Evolutionary conservation across 1,139 yeast genomes (phyloP).

Genomic region (Geotrichum armillariae): DNA sequence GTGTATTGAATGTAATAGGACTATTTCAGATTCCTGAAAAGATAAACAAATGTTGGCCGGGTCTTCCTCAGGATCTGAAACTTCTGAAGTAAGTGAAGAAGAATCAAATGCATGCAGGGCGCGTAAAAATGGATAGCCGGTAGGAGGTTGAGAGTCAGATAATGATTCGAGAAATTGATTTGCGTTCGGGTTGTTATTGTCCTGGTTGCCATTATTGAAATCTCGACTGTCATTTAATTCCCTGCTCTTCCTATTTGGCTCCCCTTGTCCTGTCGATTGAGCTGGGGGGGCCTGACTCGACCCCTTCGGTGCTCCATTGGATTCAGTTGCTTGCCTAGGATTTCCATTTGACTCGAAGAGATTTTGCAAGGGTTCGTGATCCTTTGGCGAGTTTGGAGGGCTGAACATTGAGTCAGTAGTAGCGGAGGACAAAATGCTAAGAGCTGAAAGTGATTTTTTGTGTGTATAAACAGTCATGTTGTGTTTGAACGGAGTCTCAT

Average conservation of each 20-base stretch:
- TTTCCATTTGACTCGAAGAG: not conserved
- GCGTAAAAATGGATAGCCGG: conserved; percentile 38
- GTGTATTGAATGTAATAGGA: conserved; percentile 85
- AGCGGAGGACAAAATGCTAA: not conserved
- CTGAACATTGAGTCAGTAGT: not conserved
- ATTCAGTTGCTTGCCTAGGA: not conserved
- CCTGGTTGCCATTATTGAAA: not conserved
- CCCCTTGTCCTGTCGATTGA: not conserved
- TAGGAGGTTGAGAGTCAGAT: conserved; percentile 5
- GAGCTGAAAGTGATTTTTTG: not conserved
- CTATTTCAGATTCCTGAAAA: conserved; percentile 76
- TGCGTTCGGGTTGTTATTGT: conserved; percentile 8
- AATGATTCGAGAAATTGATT: conserved; percentile 8
- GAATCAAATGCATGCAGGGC: conserved; percentile 85
- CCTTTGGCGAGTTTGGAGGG: not conserved
- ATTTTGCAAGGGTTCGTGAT: not conserved
- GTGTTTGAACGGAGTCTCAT: conserved; percentile 1
- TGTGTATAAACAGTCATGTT: not conserved
- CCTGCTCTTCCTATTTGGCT: not conserved
- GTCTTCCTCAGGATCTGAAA: conserved; percentile 43
- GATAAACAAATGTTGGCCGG: conserved; percentile 76
- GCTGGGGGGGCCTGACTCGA: not conserved
- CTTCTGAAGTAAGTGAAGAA: conserved; percentile 50
- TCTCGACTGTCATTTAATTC: not conserved
- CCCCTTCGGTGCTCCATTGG: not conserved